phyloP scores from a whole-genome alignment of 169 alveolate genomes.

The Eimeria acervulina region DNA sequence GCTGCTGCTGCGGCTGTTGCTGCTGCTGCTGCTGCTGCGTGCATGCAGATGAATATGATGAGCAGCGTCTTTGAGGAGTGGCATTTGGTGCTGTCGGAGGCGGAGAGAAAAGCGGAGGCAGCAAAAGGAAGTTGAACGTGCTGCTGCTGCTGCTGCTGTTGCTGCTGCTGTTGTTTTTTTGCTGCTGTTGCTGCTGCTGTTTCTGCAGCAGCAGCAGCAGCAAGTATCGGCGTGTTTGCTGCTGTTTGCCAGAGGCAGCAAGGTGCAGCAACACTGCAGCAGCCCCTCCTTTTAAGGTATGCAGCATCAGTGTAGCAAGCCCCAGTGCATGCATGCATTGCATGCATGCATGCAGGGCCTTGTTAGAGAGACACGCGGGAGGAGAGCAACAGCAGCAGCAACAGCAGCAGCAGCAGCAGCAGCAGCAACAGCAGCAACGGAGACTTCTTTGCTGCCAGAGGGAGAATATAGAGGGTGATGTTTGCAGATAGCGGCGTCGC shows the following conservation, averaged over 20 bases:
- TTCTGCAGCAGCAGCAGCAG: neutral
- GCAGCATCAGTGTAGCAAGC: too few species aligned
- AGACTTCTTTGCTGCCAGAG: too few species aligned
- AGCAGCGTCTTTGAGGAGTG: constrained; percentile 70
- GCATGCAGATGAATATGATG: constrained; percentile 72
- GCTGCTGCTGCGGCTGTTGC: neutral
- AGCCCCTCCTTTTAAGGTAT: too few species aligned
- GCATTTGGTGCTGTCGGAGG: constrained; percentile 52
- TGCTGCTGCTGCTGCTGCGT: neutral
- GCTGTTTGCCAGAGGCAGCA: too few species aligned
- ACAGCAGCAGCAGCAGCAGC: too few species aligned
- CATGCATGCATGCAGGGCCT: neutral
- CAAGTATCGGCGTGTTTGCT: too few species aligned
- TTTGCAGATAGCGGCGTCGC: too few species aligned
- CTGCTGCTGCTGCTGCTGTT: too few species aligned
- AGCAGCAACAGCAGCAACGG: too few species aligned
- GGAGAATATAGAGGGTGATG: too few species aligned
- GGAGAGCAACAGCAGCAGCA: neutral
- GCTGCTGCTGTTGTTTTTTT: too few species aligned
- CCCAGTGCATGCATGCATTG: neutral
- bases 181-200: neutral
- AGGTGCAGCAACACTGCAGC: too few species aligned
- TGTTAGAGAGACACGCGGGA: neutral
- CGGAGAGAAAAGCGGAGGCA: neutral
- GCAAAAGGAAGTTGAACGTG: neutral